Evolutionary conservation across 306 rosid genomes (phyloP).

Genomic region (Oxytropis ochrocephala): DNA sequence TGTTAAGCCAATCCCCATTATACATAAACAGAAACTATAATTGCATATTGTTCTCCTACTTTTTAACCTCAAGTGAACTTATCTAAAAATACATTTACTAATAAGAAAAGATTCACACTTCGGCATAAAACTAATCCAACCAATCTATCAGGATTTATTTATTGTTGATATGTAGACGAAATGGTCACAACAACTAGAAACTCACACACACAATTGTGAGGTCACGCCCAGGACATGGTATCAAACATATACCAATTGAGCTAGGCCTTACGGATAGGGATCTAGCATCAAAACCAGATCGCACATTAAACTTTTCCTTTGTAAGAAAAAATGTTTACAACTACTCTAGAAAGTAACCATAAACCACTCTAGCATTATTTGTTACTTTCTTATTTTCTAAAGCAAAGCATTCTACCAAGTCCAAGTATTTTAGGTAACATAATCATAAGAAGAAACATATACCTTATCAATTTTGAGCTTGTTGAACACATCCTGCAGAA

Average conservation of each 20-base stretch:
- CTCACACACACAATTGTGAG: too few relatives aligned
- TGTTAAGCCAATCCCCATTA: background rate
- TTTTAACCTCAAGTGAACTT: background rate
- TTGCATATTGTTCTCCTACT: constrained; percentile 5
- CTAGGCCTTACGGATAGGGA: too few relatives aligned
- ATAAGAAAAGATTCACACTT: background rate
- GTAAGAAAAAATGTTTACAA: background rate
- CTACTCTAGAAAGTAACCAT: background rate
- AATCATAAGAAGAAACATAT: background rate
- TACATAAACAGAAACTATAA: background rate
- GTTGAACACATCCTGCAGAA: constrained; percentile 88
- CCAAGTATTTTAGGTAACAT: background rate
- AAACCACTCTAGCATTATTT: background rate
- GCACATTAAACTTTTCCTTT: background rate
- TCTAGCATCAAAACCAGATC: background rate
- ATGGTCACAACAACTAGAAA: too few relatives aligned
- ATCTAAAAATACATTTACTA: background rate
- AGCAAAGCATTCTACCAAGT: background rate
- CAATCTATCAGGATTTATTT: too few relatives aligned
- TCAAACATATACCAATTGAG: too few relatives aligned
- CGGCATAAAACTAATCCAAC: background rate
- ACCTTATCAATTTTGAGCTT: constrained; percentile 87
- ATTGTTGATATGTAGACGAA: too few relatives aligned
- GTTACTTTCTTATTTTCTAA: background rate
- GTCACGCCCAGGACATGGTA: too few relatives aligned